Conservation (phyloP, 169 alveolate species). For the Cryptosporidium sp. region DNA sequence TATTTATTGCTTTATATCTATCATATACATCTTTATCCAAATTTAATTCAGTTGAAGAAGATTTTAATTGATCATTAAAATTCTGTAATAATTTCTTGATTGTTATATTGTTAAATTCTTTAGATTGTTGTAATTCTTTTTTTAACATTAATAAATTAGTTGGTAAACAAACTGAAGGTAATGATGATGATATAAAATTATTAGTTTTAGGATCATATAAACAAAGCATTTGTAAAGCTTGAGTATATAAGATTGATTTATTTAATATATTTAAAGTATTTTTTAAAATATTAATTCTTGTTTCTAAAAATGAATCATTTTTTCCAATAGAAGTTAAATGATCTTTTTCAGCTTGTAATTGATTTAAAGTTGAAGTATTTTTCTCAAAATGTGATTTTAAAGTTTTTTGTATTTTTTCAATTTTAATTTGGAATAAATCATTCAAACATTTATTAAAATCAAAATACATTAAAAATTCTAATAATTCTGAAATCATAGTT, state of each 20-base stretch:
- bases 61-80: background rate
- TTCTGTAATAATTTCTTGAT: background rate
- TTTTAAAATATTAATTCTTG: background rate
- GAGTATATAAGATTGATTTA: background rate
- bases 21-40: background rate
- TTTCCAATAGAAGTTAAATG: background rate
- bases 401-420: conserved; percentile 14
- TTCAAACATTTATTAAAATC: background rate
- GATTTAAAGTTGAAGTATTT: background rate
- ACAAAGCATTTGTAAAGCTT: conserved; percentile 15
- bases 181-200: background rate
- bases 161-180: conserved; percentile 6
- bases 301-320: background rate
- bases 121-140: background rate
- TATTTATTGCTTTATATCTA: background rate
- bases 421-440: background rate
- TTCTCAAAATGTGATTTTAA: background rate
- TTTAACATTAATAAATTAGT: background rate
- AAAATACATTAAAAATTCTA: background rate
- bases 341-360: background rate
- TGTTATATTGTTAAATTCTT: conserved; percentile 1
- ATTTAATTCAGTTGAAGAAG: background rate
- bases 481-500: background rate
- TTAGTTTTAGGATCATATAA: background rate
- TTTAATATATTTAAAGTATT: conserved; percentile 26